Evolutionary conservation across 148 eudicot species (phyloP), one percentile per base, ranked within the genome.

Genomic region (Rheum nobile): DNA sequence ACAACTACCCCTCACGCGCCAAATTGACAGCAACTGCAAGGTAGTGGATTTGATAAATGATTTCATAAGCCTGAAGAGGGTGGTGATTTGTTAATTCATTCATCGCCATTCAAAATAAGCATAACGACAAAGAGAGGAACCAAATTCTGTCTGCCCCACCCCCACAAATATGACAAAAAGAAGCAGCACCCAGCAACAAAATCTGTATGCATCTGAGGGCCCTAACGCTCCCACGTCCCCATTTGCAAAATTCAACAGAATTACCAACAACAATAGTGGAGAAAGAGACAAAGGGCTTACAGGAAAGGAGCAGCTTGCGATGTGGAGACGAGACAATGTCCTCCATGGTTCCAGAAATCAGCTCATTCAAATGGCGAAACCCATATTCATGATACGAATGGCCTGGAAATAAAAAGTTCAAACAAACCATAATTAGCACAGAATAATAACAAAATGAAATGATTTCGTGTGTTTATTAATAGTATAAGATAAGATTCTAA

Each of bases 261-360:
- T 22, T 29, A 43, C 24, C 35, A 28, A 34, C 55, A 59, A 6
- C 4, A 41, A 38, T 31, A 59, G 17, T 52, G 76, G 52, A 74
- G 34, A 61, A 59, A 39, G 11, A 24, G 38, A 42, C 39, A 59
- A 47, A 55, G 16, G 19, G 70, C 39, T 50, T 74, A 74, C 77
- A 59, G 71, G 17, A 43, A 74, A 55, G 77, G 43, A 74, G 77
- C 31, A 74, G 52, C 54, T 61, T 74, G 37, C 77, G 77, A 42
- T 74, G 77, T 12, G 70, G 77, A 59, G 69, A 74, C 7, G 68
- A 21, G 17, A 74, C 37, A 8, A 1, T 24, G 19, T 8, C 73
- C 73, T 38, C n/a, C 73, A n/a, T 71, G 32, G 50, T 9, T 38
- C 24, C 22, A 28, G 71, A 63, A 74, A 63, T 54, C 65, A 50